Evolutionary conservation across 73 alveolate genomes (phyloP).

Genomic region (Paramecium tetraurelia): DNA sequence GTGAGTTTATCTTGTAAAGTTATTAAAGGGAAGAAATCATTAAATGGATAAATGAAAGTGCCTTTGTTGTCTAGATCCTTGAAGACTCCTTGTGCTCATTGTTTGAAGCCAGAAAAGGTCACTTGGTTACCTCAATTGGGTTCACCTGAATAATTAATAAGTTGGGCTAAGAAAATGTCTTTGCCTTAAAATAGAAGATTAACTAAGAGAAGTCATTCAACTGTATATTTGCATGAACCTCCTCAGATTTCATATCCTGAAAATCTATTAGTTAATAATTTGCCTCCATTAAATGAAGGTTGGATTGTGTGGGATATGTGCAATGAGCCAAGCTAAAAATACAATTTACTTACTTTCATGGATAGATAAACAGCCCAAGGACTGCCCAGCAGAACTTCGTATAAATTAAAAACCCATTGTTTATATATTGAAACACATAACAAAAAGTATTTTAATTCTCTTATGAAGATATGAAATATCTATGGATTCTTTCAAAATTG

Average conservation of each 20-base stretch:
- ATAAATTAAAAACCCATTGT: conserved; percentile 8
- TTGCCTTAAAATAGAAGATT: conserved; percentile 27
- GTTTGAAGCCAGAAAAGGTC: conserved; percentile 20
- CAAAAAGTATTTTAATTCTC: neutral
- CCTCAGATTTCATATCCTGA: neutral
- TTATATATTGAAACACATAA: neutral
- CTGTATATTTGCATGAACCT: neutral
- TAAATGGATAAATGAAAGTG: neutral
- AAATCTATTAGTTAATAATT: conserved; percentile 18
- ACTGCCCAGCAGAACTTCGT: neutral
- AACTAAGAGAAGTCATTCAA: conserved; percentile 26
- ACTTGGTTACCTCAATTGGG: neutral
- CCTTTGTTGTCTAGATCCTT: conserved; percentile 9
- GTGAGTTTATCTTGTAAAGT: conserved; percentile 36
- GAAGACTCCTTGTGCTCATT: conserved; percentile 33
- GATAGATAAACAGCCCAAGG: neutral
- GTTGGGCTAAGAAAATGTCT: conserved; percentile 40
- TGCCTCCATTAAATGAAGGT: conserved; percentile 37
- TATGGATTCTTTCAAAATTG: neutral
- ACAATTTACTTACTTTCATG: conserved; percentile 31
- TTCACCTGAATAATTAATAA: conserved; percentile 6
- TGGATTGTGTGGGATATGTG: conserved; percentile 32
- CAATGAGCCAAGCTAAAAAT: neutral
- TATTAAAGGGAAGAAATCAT: conserved; percentile 28
- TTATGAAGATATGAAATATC: neutral